phyloP scores from a whole-genome alignment of 2,329 filamentous ascomycete genomes.

The Hymenoscyphus albidus region DNA sequence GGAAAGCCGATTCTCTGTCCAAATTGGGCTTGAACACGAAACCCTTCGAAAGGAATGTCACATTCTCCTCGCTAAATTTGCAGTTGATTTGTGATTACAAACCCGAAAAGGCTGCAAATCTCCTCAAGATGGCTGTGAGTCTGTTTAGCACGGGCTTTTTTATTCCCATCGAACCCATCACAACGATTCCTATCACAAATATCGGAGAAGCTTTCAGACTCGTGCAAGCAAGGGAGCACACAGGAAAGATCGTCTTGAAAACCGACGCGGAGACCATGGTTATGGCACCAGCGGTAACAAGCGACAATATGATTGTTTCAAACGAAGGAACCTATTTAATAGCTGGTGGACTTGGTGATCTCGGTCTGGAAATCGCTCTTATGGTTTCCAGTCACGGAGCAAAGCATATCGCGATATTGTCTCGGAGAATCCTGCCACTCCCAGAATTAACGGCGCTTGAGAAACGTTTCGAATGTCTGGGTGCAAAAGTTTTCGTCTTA shows the following conservation, averaged over 20 bases:
- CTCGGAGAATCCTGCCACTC: constrained; percentile 11
- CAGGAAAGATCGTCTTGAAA: constrained; percentile 17
- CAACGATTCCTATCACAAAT: constrained; percentile 36
- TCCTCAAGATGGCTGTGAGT: constrained; percentile 18
- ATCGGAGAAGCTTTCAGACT: constrained; percentile 24
- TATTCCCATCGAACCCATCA: constrained; percentile 30
- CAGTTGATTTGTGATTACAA: constrained; percentile 1
- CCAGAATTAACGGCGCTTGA: constrained; percentile 6
- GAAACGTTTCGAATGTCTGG: constrained; percentile 12
- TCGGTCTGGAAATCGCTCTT: constrained; percentile 21
- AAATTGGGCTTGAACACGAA: constrained; percentile 26
- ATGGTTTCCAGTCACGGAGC: constrained; percentile 18
- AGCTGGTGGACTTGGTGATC: constrained; percentile 28
- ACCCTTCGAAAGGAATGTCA: constrained; percentile 9
- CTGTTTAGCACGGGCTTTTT: constrained; percentile 13
- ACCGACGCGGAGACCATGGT: constrained; percentile 12
- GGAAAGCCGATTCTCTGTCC: constrained; percentile 20
- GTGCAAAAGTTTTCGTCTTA: constrained; percentile 17
- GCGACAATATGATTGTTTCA: constrained; percentile 9
- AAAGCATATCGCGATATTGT: constrained; percentile 16
- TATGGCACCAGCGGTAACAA: not conserved
- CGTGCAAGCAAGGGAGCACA: constrained; percentile 16
- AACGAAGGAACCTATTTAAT: constrained; percentile 25
- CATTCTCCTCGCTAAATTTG: constrained; percentile 10
- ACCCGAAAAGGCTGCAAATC: constrained; percentile 10